Base-by-base conservation (phyloP, 352 stramenopile species). In the Phytophthora chlamydospora region DNA sequence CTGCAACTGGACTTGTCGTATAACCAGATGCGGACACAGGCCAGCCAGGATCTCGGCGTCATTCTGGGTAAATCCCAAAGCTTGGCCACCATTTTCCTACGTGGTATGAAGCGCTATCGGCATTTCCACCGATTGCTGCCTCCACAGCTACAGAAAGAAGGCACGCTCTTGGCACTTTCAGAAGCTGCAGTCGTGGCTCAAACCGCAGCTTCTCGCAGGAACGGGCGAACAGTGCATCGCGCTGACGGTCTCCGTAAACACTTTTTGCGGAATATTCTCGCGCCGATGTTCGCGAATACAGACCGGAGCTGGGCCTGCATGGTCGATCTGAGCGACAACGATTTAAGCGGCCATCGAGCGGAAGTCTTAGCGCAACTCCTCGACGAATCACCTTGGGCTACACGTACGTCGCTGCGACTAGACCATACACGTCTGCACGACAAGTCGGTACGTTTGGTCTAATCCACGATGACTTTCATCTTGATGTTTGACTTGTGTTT, bases 311-410 rank as follows among this genome's bases (percentile, higher is more conserved):
- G 58, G 31, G 71, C 74, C 7, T 82, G 78, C 16, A 65, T 77
- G 54, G 50, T 92, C 2, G 81, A 94, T 40, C 39, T 92, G 39
- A 94, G 83, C n/a, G 85, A 92, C 50, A 94, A 94, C 62, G 58
- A 90, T 33, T 58, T 92, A 6, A 77, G 73, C 34, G 74, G 83
- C 4, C 42, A 71, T 31, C 78, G 77, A 38, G 82, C 76, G 7
- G 60, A 68, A 14, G 31, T 80, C 3, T 45, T 93, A 1, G 80
- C 85, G 2, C 65, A 86, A 27, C 49, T 90, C 11, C 41, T 90
- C 2, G 76, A 80, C 31, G 70, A 68, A 11, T 71, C 80, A 1
- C 80, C 78, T 2, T 71, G 68, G 39, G 62, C 72, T 13, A 55
- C 65, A 0, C 62, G 74, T 5, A 74, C 76, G 3, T 88, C 70